Base-by-base conservation (phyloP, 148 eudicot genomes). In the Vaccinium darrowii region DNA sequence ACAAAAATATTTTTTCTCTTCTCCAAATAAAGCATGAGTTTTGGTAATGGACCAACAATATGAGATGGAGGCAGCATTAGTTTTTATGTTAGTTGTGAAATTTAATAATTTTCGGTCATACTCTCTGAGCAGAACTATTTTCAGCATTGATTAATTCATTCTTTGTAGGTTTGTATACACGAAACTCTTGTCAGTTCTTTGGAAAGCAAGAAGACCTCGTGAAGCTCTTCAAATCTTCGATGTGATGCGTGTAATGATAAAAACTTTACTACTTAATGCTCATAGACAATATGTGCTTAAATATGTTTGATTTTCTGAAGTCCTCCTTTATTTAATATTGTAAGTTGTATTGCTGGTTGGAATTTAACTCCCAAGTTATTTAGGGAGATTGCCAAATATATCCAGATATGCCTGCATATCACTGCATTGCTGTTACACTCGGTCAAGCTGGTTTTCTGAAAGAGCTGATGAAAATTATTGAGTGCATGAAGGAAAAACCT, bases 381-480 rank as follows among this genome's bases (percentile, higher is more conserved):
- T 88, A 97, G 99, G 93, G 90, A 65, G 98, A 97, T 84, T 86
- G 88, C 90, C 91, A 94, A 84, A 89, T 95, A 88, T 97, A 97
- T 87, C 99, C 99, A 50, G 99, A 97, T 87, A 92, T 97, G 94
- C 91, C 99, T 33, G 99, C 98, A 73, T 97, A 97, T 89, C 99
- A 90, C 88, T 91, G 94, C 84, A 86, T 94, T 39, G 91, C 98
- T 53, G 97, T 97, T 76, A 92, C 94, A 80, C 93, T 97, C 53
- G 98, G 99, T 57, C 99, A 95, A 93, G 95, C 95, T 89, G 99
- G 99, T 86, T 87, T 92, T 87, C 84, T 97, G 85, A 94, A 92
- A 88, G 96, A 97, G 86, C 82, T 97, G 86, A 82, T 97, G 81
- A 92, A 87, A 49, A 71, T 95, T 58, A 88, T 97, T 21, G 98